phyloP scores from a whole-genome alignment of 202 grass and related monocot species.

The Hordeum pubiflorum region DNA sequence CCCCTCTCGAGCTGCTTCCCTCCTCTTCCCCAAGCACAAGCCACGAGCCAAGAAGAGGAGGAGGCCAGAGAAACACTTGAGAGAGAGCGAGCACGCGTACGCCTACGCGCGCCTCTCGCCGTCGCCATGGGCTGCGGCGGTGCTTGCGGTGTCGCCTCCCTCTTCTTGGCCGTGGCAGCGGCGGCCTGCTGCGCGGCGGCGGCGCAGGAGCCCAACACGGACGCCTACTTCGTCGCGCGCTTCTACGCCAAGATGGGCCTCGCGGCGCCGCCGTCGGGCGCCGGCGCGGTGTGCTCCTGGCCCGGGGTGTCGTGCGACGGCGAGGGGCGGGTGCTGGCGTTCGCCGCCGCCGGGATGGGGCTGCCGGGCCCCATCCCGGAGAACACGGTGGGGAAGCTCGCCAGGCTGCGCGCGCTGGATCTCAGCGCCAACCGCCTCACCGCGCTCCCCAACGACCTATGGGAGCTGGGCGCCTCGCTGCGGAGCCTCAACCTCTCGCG shows the following conservation, averaged over 20 bases:
- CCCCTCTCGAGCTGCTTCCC: neutral
- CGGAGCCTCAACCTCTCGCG: slow-evolving; percentile 62
- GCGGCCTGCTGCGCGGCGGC: neutral
- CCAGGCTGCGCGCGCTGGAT: slow-evolving; percentile 54
- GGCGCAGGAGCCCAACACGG: slow-evolving; percentile 76
- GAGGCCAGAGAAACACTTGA: neutral
- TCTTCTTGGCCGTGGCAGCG: slow-evolving; percentile 9
- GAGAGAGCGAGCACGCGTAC: slow-evolving; percentile 7
- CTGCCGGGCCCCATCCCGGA: slow-evolving; percentile 59
- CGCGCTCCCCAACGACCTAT: slow-evolving; percentile 55
- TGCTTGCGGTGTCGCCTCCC: neutral
- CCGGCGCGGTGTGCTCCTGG: slow-evolving; percentile 47
- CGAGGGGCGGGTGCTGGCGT: slow-evolving; percentile 30
- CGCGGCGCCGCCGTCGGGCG: slow-evolving; percentile 11
- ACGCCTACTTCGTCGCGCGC: slow-evolving; percentile 55
- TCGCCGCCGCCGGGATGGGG: slow-evolving; percentile 49
- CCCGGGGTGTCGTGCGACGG: slow-evolving; percentile 47
- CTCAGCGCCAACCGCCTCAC: slow-evolving; percentile 71
- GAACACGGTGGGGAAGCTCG: slow-evolving; percentile 78
- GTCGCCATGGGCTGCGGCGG: slow-evolving; percentile 12
- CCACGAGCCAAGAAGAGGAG: neutral
- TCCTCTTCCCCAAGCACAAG: slow-evolving; percentile 12
- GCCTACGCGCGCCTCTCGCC: neutral
- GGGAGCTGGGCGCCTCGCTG: slow-evolving; percentile 69
- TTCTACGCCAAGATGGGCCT: slow-evolving; percentile 59